Evolutionary conservation across 768 basidiomycete genomes (phyloP).

Genomic region (Podaxis sp.): DNA sequence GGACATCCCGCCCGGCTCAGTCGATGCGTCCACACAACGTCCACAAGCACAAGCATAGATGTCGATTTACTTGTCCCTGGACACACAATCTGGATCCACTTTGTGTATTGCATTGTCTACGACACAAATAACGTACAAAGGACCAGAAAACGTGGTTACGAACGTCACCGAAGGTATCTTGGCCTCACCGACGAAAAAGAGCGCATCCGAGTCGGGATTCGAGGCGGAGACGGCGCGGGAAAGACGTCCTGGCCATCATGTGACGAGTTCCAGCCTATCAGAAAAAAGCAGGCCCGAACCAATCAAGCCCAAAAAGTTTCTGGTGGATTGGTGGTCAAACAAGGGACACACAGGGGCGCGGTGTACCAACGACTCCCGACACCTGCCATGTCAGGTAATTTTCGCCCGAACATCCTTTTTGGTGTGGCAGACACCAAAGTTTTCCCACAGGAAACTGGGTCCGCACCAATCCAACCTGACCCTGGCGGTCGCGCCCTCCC

Average conservation of each 20-base stretch:
- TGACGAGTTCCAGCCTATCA: slow-evolving; percentile 7
- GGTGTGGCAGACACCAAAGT: background rate
- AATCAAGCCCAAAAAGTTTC: slow-evolving; percentile 2
- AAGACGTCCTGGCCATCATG: background rate
- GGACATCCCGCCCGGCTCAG: background rate
- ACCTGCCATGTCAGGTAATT: slow-evolving; percentile 1
- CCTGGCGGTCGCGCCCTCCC: background rate
- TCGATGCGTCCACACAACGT: background rate
- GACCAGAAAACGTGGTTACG: background rate
- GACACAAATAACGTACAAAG: no score
- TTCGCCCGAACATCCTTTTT: background rate
- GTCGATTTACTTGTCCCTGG: background rate
- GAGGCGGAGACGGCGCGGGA: background rate
- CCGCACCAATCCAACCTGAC: slow-evolving; percentile 18
- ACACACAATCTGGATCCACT: background rate
- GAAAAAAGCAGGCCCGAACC: slow-evolving; percentile 8
- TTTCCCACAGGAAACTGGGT: slow-evolving; percentile 10
- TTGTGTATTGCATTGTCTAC: background rate
- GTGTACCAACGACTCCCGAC: background rate
- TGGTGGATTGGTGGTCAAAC: slow-evolving; percentile 2
- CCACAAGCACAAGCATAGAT: slow-evolving; percentile 1
- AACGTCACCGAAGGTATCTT: background rate
- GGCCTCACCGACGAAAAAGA: background rate
- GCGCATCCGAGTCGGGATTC: background rate
- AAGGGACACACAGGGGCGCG: background rate